These are phyloP conservation scores for Coleophoma eucalyptorum DNA, from an alignment of 2,329 filamentous ascomycete species.

Conservation along the genomic window DNA sequence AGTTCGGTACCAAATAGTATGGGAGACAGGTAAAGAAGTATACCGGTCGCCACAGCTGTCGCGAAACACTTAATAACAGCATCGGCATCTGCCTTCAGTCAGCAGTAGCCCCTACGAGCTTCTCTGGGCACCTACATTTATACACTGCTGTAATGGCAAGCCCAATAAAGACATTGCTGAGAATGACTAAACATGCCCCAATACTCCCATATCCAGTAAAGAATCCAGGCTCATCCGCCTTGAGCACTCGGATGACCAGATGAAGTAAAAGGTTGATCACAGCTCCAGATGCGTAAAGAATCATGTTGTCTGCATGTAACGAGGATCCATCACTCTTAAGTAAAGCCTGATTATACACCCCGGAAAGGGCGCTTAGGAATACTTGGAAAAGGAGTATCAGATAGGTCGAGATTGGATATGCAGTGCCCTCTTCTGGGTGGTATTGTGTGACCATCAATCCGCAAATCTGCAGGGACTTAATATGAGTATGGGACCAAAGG, in stretches of 20 bases:
- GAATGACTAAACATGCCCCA: conserved; percentile 26
- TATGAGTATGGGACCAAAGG: too few species aligned
- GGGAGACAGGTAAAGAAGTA: conserved; percentile 28
- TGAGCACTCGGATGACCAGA: conserved; percentile 16
- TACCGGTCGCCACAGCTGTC: conserved; percentile 27
- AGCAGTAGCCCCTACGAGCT: neutral
- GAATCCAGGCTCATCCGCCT: conserved; percentile 23
- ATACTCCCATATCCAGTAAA: conserved; percentile 16
- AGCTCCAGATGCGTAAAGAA: conserved; percentile 26
- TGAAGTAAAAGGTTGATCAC: conserved; percentile 27
- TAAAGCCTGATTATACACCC: conserved; percentile 31
- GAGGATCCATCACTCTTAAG: conserved; percentile 27
- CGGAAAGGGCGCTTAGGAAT: conserved; percentile 26
- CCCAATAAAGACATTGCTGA: conserved; percentile 30
- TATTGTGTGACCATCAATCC: conserved; percentile 29
- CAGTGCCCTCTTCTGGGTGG: conserved; percentile 21
- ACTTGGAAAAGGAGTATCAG: conserved; percentile 28
- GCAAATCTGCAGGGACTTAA: conserved; percentile 14
- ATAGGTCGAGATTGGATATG: conserved; percentile 27
- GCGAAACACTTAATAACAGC: conserved; percentile 31
- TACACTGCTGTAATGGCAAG: conserved; percentile 31
- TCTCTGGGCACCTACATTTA: conserved; percentile 22
- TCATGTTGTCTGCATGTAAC: conserved; percentile 29
- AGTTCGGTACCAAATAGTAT: conserved; percentile 26
- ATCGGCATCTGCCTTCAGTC: conserved; percentile 23